Percentiles rank a stretch among this genome's conserved stretches.
phyloP scores from a whole-genome alignment of 2,329 filamentous ascomycete genomes.

The Pseudopithomyces maydicus region DNA sequence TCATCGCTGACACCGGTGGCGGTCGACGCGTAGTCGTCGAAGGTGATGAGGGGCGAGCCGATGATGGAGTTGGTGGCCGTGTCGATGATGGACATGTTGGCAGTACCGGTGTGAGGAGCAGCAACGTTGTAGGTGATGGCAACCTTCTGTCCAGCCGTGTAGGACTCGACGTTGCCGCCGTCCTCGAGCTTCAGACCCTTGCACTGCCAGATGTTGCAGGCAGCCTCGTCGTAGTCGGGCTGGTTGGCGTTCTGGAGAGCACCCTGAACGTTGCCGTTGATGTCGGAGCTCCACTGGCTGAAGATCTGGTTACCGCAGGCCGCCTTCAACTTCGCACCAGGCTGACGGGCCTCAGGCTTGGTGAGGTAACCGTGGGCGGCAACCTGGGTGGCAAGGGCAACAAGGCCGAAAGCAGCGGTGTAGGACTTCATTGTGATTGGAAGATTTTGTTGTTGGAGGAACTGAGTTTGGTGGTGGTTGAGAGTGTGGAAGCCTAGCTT shows the following conservation, averaged over 20 bases:
- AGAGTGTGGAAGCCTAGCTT: slow-evolving; percentile 41
- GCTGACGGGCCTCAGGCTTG: slow-evolving; percentile 54
- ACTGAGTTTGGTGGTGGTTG: slow-evolving; percentile 20
- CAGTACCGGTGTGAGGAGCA: slow-evolving; percentile 60
- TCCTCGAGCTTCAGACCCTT: slow-evolving; percentile 64
- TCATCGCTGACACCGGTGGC: slow-evolving; percentile 48
- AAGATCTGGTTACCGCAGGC: slow-evolving; percentile 62
- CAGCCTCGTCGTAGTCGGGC: slow-evolving; percentile 52
- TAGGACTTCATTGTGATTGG: slow-evolving; percentile 50
- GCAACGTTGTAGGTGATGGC: slow-evolving; percentile 53
- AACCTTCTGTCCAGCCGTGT: slow-evolving; percentile 56
- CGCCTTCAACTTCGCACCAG: slow-evolving; percentile 57
- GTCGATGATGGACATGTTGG: slow-evolving; percentile 65
- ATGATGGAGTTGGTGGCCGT: slow-evolving; percentile 59
- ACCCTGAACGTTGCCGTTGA: slow-evolving; percentile 63
- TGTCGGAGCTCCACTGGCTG: slow-evolving; percentile 59
- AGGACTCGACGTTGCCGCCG: slow-evolving; percentile 58
- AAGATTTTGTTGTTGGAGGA: slow-evolving; percentile 16
- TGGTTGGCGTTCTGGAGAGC: slow-evolving; percentile 58
- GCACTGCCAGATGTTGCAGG: slow-evolving; percentile 61
- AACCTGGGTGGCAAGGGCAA: slow-evolving; percentile 53
- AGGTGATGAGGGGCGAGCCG: slow-evolving; percentile 59
- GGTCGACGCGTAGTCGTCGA: slow-evolving; percentile 60
- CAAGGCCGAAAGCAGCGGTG: slow-evolving; percentile 47
- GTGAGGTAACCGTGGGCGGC: slow-evolving; percentile 60